A percentile compares a stretch with the other conserved stretches of the same genome.
Evolutionary conservation across 1,284 basidiomycete species (phyloP).

Genomic region (Vanrija humicola): DNA sequence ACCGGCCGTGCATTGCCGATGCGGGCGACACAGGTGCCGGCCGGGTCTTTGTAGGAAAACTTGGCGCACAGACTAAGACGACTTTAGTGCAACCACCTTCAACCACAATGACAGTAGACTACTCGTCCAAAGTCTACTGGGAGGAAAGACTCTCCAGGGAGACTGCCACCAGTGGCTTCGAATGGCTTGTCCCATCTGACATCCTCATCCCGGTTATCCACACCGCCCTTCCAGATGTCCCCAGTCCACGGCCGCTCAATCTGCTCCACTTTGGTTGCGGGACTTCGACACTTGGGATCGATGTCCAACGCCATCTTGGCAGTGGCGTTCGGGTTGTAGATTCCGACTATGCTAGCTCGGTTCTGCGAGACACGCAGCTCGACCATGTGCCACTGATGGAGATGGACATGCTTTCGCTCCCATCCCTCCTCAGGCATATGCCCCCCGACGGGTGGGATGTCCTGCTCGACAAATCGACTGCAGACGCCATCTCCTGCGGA

Average conservation of each 20-base stretch:
- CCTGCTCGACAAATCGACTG: slow-evolving; percentile 43
- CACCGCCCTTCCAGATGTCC: not conserved
- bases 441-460: slow-evolving; percentile 28
- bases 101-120: slow-evolving; percentile 18
- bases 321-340: slow-evolving; percentile 24
- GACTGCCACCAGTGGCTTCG: slow-evolving; percentile 18
- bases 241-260: not conserved
- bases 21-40: not conserved
- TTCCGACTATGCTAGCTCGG: slow-evolving; percentile 28
- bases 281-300: slow-evolving; percentile 27
- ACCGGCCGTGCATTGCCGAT: not conserved
- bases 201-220: slow-evolving; percentile 26
- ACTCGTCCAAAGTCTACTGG: slow-evolving; percentile 41
- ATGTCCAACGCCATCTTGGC: slow-evolving; percentile 12
- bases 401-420: slow-evolving; percentile 5
- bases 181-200: slow-evolving; percentile 34
- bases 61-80: too few species aligned
- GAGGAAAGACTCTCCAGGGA: slow-evolving; percentile 29
- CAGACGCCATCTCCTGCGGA: slow-evolving; percentile 44
- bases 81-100: too few species aligned
- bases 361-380: not conserved
- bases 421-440: not conserved
- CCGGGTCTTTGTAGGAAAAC: not conserved
- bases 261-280: slow-evolving; percentile 43
- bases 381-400: slow-evolving; percentile 1